Percentiles rank a stretch among this genome's conserved stretches.
These are phyloP conservation scores for Quercus variabilis DNA, from an alignment of 306 rosid species.

Conservation along the genomic window DNA sequence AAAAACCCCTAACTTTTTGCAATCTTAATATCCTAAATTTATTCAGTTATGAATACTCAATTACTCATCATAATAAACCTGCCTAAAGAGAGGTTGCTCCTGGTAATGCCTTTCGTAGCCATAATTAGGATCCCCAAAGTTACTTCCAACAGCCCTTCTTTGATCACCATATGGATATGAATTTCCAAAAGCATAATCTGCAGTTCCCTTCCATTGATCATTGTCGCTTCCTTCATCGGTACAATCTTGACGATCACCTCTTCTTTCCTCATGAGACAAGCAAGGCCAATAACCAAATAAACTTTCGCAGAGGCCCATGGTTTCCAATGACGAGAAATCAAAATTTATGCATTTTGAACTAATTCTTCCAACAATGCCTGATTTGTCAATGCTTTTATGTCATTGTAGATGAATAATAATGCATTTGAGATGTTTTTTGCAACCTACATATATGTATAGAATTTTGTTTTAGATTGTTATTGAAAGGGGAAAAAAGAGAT, in stretches of 20 bases:
- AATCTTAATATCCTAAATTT: neutral
- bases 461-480: too few species aligned
- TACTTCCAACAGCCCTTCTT: constrained; percentile 31
- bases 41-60: constrained; percentile 14
- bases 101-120: constrained; percentile 44
- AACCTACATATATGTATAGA: too few species aligned
- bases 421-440: too few species aligned
- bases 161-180: constrained; percentile 56
- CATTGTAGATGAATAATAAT: too few species aligned
- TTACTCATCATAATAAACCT: constrained; percentile 21
- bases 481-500: too few species aligned
- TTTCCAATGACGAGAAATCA: constrained; percentile 36
- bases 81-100: constrained; percentile 27
- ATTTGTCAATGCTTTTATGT: too few species aligned
- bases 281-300: constrained; percentile 92
- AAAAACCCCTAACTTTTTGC: neutral
- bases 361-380: too few species aligned
- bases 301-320: constrained; percentile 76
- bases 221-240: constrained; percentile 19
- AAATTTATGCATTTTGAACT: too few species aligned
- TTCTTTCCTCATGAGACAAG: constrained; percentile 33
- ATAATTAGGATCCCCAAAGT: constrained; percentile 36
- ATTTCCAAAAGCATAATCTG: constrained; percentile 82
- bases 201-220: constrained; percentile 51
- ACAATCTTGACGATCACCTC: constrained; percentile 3